Evolutionary conservation across 1,284 basidiomycete species (phyloP), one percentile per base, ranked within the genome.

Genomic region (Sphagnurus paluster): DNA sequence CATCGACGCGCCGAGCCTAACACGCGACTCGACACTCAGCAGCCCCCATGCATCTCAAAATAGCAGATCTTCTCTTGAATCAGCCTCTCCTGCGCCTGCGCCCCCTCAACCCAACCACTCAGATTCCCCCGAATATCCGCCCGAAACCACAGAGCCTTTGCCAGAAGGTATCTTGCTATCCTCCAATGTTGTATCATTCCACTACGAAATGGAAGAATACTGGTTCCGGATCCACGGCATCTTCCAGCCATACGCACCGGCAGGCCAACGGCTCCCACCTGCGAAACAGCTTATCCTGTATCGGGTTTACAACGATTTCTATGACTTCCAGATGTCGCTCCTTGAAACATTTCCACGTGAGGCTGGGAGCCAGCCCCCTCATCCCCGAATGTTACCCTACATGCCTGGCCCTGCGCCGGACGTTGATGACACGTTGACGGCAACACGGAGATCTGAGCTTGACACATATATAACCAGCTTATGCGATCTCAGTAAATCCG

Each of bases 231-330:
- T 98, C 40, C 85, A 96, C 61, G 94, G 90, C 36, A 70, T 86
- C 37, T 98, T 87, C 68, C 86, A 93, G 53, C 91, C 93, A 0
- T 91, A 89, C 57, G 77, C 79, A 48, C 69, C 74, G 5, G 63
- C 77, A 2, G 79, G 75, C 19, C 74, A 76, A 37, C 66, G 66
- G 29, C 75, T 86, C 33, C 86, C 82, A 30, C 78, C 77, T 3
- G 83, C 89, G 10, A 88, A 84, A 59, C 84, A 91, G 21, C 82
- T 99, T 43, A 86, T 95, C 54, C 78, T 99, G 32, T 98, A 97
- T 70, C 84, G 97, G 41, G 84, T 93, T 13, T 99, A 99, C 73
- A 91, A 97, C 61, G 95, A 99, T 66, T 99, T 99, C 68, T 97
- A 96, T 72, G 93, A 96, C 59, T 98, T 98, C 66, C 97, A 99